Percentiles rank a stretch among this genome's conserved stretches.
phyloP scores from a whole-genome alignment of 805 yeast genomes.

The Suhomyces kilbournensis region DNA sequence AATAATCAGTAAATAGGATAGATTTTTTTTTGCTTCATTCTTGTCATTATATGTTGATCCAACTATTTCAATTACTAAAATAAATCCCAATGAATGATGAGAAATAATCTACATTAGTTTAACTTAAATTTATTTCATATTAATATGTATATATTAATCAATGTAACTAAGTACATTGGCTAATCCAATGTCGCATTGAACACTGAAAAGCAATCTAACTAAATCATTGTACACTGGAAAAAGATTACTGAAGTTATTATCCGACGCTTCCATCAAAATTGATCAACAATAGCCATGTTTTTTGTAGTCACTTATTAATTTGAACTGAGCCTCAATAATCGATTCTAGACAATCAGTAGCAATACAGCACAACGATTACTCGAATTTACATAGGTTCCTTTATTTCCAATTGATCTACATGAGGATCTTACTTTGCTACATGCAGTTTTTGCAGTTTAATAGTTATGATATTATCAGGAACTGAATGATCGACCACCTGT shows the following conservation, averaged over 20 bases:
- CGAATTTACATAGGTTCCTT: too few species aligned
- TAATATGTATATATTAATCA: slow-evolving; percentile 3
- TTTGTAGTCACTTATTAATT: not conserved
- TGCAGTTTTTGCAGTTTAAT: too few species aligned
- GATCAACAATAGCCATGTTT: not conserved
- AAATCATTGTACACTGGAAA: too few species aligned
- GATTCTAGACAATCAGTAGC: too few species aligned
- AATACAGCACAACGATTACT: too few species aligned
- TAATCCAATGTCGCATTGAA: too few species aligned
- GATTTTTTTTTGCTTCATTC: slow-evolving; percentile 1
- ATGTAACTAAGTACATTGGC: not conserved
- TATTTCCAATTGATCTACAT: too few species aligned
- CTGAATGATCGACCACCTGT: slow-evolving; percentile 11
- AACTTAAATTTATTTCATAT: slow-evolving; percentile 1
- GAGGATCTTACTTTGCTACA: not conserved
- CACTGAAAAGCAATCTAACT: too few species aligned
- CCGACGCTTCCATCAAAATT: too few species aligned
- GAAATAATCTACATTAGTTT: not conserved
- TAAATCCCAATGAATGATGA: not conserved
- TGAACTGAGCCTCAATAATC: too few species aligned
- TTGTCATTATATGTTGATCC: slow-evolving; percentile 1
- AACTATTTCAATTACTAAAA: not conserved
- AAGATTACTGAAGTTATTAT: too few species aligned
- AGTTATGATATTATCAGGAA: not conserved
- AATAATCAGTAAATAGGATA: slow-evolving; percentile 6